Evolutionary conservation across 208 protist species (phyloP).

Genomic region (Crithidia bombi): DNA sequence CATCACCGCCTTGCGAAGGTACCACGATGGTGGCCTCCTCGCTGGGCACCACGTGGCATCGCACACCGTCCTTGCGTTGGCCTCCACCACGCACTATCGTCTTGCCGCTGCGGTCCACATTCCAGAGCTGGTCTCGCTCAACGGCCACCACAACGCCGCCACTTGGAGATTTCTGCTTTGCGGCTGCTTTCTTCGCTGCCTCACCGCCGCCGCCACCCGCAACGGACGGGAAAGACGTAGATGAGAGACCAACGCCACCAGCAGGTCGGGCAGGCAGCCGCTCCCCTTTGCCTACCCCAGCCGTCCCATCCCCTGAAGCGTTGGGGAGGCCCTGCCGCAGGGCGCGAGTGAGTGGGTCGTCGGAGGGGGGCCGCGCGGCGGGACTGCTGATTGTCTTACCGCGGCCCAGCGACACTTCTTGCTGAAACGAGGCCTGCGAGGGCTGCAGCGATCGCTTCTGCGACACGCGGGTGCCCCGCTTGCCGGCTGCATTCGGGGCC

Average conservation of each 20-base stretch:
- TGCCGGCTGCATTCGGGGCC: not conserved
- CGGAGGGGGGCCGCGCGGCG: not conserved
- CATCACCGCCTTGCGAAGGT: not conserved
- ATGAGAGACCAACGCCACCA: not conserved
- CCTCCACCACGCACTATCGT: not conserved
- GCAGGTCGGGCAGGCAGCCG: not conserved
- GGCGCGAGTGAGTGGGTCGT: conserved; percentile 30
- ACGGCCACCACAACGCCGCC: conserved; percentile 17
- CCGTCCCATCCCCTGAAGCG: not conserved
- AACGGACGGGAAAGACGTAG: conserved; percentile 1
- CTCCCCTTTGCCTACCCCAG: not conserved
- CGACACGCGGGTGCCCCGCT: not conserved
- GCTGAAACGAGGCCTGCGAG: not conserved
- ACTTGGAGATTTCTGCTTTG: not conserved
- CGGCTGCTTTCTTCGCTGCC: not conserved
- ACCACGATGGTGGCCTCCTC: not conserved
- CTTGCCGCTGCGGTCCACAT: conserved; percentile 11
- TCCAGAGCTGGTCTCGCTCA: conserved; percentile 30
- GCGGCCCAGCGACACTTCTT: not conserved
- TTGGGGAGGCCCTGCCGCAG: conserved; percentile 16
- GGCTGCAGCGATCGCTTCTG: conserved; percentile 11
- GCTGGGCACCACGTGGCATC: conserved; percentile 21
- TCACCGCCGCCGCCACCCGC: conserved; percentile 4
- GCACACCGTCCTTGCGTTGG: conserved; percentile 23
- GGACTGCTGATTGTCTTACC: conserved; percentile 7